phyloP scores from a whole-genome alignment of 139 green algal species.

The Chlamydomonas sp. region DNA sequence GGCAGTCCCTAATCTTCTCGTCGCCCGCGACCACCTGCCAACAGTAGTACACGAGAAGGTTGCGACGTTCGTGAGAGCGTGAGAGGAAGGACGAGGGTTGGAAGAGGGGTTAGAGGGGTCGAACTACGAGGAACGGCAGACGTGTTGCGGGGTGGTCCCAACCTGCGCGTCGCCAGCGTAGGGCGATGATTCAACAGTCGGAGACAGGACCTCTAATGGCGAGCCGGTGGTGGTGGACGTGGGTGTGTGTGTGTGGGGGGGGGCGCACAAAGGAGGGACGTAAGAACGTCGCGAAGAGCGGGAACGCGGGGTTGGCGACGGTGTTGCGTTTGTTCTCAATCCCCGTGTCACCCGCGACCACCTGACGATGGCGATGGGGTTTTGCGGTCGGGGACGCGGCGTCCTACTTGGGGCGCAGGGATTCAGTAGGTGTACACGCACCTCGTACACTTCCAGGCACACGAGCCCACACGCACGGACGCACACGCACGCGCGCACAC shows the following conservation, averaged over 20 bases:
- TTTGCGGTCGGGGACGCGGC: not conserved
- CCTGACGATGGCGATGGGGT: no score
- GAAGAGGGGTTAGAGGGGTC: no score
- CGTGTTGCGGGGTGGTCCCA: slow-evolving; percentile 84
- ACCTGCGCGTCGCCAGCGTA: slow-evolving; percentile 1
- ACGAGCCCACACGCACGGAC: not conserved
- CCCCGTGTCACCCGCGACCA: slow-evolving; percentile 26
- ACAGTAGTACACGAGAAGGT: no score
- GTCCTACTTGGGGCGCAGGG: no score
- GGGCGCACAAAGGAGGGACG: not conserved
- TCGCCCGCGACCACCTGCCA: slow-evolving; percentile 12
- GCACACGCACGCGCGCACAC: no score
- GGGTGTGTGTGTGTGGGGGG: no score
- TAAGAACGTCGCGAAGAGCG: slow-evolving; percentile 80
- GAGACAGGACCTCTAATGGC: no score
- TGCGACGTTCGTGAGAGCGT: no score
- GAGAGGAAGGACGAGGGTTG: no score
- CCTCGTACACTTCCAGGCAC: not conserved
- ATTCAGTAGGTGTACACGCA: no score
- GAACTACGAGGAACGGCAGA: slow-evolving; percentile 97
- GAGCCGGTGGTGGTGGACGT: no score
- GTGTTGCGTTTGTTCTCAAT: slow-evolving; percentile 91
- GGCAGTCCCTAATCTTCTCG: slow-evolving; percentile 74
- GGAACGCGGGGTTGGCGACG: slow-evolving; percentile 96
- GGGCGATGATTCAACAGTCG: no score